Conservation (phyloP, 306 rosid species). For the Quercus ilex region DNA sequence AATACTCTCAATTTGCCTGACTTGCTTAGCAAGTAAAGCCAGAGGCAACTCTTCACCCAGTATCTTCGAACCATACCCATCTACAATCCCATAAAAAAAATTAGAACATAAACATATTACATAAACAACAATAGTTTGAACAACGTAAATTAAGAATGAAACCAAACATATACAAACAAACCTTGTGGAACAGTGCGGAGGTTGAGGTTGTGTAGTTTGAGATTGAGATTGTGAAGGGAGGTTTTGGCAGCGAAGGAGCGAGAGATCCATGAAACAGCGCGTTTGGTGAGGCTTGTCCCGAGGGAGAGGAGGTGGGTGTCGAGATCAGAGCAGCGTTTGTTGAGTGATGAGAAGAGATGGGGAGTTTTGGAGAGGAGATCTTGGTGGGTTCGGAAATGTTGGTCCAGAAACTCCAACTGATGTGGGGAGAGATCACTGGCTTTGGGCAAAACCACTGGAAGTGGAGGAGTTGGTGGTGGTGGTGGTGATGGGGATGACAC, state of each 20-base stretch:
- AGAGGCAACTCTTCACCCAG: constrained; percentile 49
- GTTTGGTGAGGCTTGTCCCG: constrained; percentile 25
- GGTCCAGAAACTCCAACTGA: constrained; percentile 46
- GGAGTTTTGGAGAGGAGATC: constrained; percentile 35
- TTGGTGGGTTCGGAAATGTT: constrained; percentile 38
- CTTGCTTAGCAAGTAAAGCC: constrained; percentile 48
- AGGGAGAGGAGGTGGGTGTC: constrained; percentile 27
- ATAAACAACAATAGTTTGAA: too few relatives aligned
- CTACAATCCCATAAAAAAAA: constrained; percentile 13
- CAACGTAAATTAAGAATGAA: not conserved
- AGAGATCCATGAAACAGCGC: constrained; percentile 57
- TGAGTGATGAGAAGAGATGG: constrained; percentile 29
- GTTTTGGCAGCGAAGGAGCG: constrained; percentile 43
- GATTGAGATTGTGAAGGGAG: constrained; percentile 30
- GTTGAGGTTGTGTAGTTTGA: constrained; percentile 45
- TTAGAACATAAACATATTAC: not conserved
- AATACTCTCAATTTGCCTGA: constrained; percentile 41
- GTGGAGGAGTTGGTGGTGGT: too few relatives aligned
- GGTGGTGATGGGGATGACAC: not conserved
- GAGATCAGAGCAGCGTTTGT: constrained; percentile 37
- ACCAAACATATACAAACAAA: constrained; percentile 13
- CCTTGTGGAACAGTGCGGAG: constrained; percentile 46
- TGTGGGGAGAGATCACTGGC: constrained; percentile 38
- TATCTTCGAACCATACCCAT: constrained; percentile 50
- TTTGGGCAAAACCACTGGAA: constrained; percentile 24